Conservation (phyloP, 129 eudicot species). For the Ambrosia artemisiifolia region DNA sequence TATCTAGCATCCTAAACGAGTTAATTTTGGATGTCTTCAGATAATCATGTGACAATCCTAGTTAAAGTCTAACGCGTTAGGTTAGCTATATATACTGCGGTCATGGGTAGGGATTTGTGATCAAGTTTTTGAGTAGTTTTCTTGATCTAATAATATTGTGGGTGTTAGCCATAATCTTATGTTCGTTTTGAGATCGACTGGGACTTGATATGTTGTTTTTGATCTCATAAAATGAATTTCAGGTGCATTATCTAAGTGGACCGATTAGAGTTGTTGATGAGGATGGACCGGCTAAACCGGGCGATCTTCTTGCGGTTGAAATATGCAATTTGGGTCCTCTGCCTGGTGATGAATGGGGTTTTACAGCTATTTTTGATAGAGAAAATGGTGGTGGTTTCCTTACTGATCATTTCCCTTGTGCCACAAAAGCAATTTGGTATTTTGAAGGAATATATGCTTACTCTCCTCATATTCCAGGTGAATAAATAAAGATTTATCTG, state of each 20-base stretch:
- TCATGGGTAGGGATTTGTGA: too few relatives aligned
- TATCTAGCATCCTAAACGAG: too few relatives aligned
- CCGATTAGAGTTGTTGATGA: conserved; percentile 78
- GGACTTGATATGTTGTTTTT: neutral
- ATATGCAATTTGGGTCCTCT: conserved; percentile 97
- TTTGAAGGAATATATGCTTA: conserved; percentile 96
- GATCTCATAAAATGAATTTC: conserved; percentile 2
- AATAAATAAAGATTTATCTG: neutral
- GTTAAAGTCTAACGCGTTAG: too few relatives aligned
- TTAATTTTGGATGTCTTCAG: too few relatives aligned
- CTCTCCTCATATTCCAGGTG: conserved; percentile 98
- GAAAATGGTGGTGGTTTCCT: conserved; percentile 98
- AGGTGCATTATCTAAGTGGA: conserved; percentile 97
- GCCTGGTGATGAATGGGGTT: conserved; percentile 99
- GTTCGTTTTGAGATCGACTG: too few relatives aligned
- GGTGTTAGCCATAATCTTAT: too few relatives aligned
- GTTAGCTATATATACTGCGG: too few relatives aligned
- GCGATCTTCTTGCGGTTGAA: conserved; percentile 90
- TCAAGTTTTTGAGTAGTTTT: too few relatives aligned
- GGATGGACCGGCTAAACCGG: conserved; percentile 85
- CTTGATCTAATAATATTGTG: too few relatives aligned
- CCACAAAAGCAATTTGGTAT: conserved; percentile 97
- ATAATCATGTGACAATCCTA: too few relatives aligned
- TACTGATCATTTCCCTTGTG: conserved; percentile 94
- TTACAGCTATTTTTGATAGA: conserved; percentile 90